Conservation (phyloP, 2,329 filamentous ascomycete genomes). For the Monilinia aucupariae region DNA sequence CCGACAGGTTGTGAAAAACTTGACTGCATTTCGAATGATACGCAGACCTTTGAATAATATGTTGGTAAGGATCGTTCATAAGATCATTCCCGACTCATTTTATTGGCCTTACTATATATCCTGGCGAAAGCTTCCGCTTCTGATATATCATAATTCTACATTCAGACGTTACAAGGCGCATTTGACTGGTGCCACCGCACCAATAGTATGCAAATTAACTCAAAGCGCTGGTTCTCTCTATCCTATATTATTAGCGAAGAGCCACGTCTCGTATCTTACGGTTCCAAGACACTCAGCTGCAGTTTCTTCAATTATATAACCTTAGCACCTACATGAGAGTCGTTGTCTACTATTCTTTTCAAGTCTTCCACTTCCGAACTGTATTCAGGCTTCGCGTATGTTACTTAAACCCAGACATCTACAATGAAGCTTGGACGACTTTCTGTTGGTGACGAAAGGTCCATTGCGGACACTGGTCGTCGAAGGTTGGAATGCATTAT, state of each 20-base stretch:
- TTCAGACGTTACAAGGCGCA: not conserved
- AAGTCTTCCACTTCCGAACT: not conserved
- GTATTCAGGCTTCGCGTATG: not conserved
- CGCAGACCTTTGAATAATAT: too few species aligned
- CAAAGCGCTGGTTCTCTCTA: not conserved
- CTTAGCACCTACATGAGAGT: not conserved
- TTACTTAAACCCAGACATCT: not conserved
- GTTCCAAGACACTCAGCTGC: not conserved
- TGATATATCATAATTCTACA: conserved; percentile 9
- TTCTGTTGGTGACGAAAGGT: too few species aligned
- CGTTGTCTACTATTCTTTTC: not conserved
- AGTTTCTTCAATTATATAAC: not conserved
- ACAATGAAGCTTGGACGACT: not conserved
- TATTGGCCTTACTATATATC: not conserved
- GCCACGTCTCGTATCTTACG: not conserved
- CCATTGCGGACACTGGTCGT: not conserved
- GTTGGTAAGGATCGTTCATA: not conserved
- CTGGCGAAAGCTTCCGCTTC: not conserved
- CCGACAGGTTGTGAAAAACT: not conserved
- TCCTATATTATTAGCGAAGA: not conserved
- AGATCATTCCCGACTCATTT: not conserved
- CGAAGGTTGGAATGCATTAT: not conserved
- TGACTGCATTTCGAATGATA: not conserved
- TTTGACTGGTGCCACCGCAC: conserved; percentile 5
- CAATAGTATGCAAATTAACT: not conserved